Conservation (phyloP, 257 asterid genomes). For the Rhazya stricta region DNA sequence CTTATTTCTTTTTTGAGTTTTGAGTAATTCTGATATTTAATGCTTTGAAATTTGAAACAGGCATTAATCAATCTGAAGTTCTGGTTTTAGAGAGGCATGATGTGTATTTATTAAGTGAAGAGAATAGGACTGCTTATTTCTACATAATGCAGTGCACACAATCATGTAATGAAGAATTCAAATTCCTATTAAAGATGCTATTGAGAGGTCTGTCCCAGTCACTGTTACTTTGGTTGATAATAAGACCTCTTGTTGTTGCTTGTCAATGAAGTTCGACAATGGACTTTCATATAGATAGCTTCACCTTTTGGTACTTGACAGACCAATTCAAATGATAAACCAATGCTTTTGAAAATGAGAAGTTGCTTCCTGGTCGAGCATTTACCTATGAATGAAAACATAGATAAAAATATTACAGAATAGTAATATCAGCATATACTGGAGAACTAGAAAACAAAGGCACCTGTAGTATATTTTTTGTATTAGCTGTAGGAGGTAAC, state of each 20-base stretch:
- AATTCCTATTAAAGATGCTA: conserved; percentile 38
- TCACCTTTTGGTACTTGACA: neutral
- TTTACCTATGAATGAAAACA: too few relatives aligned
- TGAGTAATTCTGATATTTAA: conserved; percentile 5
- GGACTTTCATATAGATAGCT: neutral
- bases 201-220: conserved; percentile 46
- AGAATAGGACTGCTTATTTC: conserved; percentile 49
- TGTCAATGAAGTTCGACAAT: neutral
- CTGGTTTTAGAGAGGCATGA: conserved; percentile 51
- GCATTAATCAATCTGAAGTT: conserved; percentile 40
- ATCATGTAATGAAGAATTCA: conserved; percentile 23
- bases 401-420: too few relatives aligned
- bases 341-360: too few relatives aligned
- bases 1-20: neutral
- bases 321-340: neutral
- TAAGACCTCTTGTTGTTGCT: neutral
- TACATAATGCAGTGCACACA: conserved; percentile 45
- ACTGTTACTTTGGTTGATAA: neutral
- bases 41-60: conserved; percentile 35
- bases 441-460: too few relatives aligned
- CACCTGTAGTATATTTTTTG: too few relatives aligned
- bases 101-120: conserved; percentile 53
- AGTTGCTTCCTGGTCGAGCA: too few relatives aligned
- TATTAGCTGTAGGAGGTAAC: too few relatives aligned
- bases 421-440: too few relatives aligned